Conservation (phyloP, 108 stramenopile genomes). For the Conticribra guillardii region DNA sequence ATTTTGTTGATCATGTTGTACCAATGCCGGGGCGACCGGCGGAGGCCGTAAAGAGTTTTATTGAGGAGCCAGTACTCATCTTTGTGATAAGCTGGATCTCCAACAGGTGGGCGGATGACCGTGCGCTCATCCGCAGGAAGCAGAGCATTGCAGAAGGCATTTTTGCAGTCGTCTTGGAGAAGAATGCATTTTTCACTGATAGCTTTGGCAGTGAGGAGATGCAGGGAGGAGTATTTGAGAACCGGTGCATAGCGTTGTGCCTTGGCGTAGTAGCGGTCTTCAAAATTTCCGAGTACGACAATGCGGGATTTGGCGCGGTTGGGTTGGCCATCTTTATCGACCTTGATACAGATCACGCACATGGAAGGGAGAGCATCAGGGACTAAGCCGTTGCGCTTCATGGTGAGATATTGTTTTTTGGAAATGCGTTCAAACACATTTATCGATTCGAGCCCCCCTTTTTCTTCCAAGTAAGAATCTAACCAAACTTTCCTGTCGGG, state of each 20-base stretch:
- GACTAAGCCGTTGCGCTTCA: neutral
- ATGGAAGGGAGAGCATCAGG: neutral
- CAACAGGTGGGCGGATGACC: too few species aligned
- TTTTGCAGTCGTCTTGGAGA: conserved; percentile 33
- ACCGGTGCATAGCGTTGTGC: conserved; percentile 13
- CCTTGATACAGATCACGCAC: conserved; percentile 5
- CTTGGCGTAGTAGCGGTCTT: conserved; percentile 6
- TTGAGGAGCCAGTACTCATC: conserved; percentile 13
- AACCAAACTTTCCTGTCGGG: neutral
- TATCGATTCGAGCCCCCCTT: conserved; percentile 2
- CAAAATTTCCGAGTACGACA: conserved; percentile 10
- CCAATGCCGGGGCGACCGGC: conserved; percentile 23
- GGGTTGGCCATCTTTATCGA: conserved; percentile 16
- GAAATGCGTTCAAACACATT: neutral
- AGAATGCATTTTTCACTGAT: conserved; percentile 1
- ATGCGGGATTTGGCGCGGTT: conserved; percentile 18
- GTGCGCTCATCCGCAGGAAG: conserved; percentile 18
- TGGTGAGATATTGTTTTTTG: neutral
- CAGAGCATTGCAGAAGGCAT: conserved; percentile 24
- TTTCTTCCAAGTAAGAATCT: neutral
- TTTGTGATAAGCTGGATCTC: neutral
- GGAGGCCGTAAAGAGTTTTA: conserved; percentile 29
- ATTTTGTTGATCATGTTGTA: conserved; percentile 17
- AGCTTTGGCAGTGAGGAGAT: conserved; percentile 5
- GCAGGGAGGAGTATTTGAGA: conserved; percentile 11